Conservation (phyloP, 176 grass and related monocot genomes). For the Eremochloa ophiuroides region DNA sequence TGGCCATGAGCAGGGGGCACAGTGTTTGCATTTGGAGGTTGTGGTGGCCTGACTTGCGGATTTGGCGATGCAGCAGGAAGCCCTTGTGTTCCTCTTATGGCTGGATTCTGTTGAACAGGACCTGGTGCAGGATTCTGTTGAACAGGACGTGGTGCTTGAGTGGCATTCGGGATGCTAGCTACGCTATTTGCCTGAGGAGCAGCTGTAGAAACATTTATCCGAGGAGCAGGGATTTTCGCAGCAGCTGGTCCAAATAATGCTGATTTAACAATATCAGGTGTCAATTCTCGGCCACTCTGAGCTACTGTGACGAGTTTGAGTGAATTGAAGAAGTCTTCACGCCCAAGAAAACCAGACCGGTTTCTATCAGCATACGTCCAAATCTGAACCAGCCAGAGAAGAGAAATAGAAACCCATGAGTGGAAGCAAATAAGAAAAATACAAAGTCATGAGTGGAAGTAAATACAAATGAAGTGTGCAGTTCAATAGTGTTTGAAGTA, state of each 20-base stretch:
- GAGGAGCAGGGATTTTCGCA: slow-evolving; percentile 84
- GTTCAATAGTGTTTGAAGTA: not conserved
- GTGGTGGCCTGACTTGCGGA: slow-evolving; percentile 48
- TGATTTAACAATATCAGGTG: slow-evolving; percentile 78
- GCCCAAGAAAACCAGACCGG: slow-evolving; percentile 73
- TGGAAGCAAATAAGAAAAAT: not conserved
- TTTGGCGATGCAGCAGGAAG: slow-evolving; percentile 21
- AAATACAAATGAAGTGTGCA: not conserved
- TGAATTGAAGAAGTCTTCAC: slow-evolving; percentile 85
- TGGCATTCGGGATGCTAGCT: slow-evolving; percentile 8
- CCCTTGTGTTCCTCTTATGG: slow-evolving; percentile 31
- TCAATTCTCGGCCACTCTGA: slow-evolving; percentile 74
- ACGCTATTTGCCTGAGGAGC: slow-evolving; percentile 22
- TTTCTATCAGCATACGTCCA: slow-evolving; percentile 92
- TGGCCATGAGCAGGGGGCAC: slow-evolving; percentile 35
- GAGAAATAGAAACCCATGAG: not conserved
- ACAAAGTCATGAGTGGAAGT: not conserved
- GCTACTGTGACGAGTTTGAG: slow-evolving; percentile 88
- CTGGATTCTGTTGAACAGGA: slow-evolving; percentile 55
- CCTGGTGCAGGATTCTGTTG: slow-evolving; percentile 47
- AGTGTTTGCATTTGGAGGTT: slow-evolving; percentile 40
- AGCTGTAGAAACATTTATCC: slow-evolving; percentile 46
- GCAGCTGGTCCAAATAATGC: slow-evolving; percentile 75
- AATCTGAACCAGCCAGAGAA: slow-evolving; percentile 40
- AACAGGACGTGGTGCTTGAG: slow-evolving; percentile 38